These are phyloP conservation scores for Cytidiella melzeri DNA, from an alignment of 768 basidiomycete species.

Conservation along the genomic window DNA sequence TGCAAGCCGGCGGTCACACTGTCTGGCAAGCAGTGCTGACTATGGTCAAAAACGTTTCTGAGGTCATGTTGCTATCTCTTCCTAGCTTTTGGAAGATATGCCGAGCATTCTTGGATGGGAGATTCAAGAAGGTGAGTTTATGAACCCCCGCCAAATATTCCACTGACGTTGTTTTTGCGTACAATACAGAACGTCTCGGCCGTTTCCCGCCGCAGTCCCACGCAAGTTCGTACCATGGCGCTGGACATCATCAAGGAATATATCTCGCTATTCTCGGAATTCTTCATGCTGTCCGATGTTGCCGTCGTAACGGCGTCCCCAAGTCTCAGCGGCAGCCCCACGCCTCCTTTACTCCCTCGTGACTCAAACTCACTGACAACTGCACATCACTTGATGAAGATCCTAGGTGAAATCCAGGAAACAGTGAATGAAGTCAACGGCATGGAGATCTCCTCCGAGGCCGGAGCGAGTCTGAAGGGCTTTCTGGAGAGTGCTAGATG, in stretches of 20 bases:
- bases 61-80: slow-evolving; percentile 74
- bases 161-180: no score
- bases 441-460: slow-evolving; percentile 80
- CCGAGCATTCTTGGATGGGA: slow-evolving; percentile 87
- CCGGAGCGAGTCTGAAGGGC: slow-evolving; percentile 56
- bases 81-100: slow-evolving; percentile 95
- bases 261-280: slow-evolving; percentile 76
- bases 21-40: slow-evolving; percentile 77
- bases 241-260: slow-evolving; percentile 83
- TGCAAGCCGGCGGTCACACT: slow-evolving; percentile 62
- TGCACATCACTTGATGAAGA: slow-evolving; percentile 70
- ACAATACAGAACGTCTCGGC: slow-evolving; percentile 24
- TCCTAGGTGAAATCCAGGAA: slow-evolving; percentile 83
- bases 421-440: slow-evolving; percentile 72
- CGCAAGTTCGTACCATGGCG: slow-evolving; percentile 83
- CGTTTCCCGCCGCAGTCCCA: slow-evolving; percentile 68
- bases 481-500: slow-evolving; percentile 80
- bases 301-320: slow-evolving; percentile 46
- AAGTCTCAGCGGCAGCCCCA: slow-evolving; percentile 29
- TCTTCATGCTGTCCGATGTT: slow-evolving; percentile 79
- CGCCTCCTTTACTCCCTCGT: slow-evolving; percentile 55
- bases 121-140: slow-evolving; percentile 82
- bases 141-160: no score
- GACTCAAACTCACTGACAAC: slow-evolving; percentile 81
- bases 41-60: slow-evolving; percentile 83